Conservation (phyloP, 495 filamentous ascomycete species). For the Podospora pseudocomata region DNA sequence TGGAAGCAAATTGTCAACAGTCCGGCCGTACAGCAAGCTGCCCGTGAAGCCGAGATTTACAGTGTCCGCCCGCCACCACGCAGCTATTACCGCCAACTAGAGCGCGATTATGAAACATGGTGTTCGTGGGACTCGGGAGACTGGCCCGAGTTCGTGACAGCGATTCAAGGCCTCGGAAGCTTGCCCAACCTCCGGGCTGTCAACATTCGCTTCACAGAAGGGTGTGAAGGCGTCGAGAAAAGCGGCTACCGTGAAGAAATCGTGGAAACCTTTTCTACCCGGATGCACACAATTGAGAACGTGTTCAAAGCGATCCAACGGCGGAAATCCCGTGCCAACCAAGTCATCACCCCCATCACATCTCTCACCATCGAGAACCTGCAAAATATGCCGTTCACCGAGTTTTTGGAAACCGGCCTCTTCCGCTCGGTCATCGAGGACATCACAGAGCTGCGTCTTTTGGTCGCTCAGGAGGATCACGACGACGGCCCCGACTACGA, state of each 20-base stretch:
- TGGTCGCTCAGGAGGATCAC: background rate
- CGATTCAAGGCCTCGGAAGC: background rate
- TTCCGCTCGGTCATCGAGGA: constrained; percentile 9
- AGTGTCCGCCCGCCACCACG: background rate
- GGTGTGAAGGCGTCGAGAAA: background rate
- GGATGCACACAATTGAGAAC: constrained; percentile 3
- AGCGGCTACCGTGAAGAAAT: background rate
- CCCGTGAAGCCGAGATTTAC: constrained; percentile 4
- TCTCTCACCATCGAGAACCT: constrained; percentile 10
- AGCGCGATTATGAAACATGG: too few relatives aligned
- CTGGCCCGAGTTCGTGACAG: constrained; percentile 3
- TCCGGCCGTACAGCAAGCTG: background rate
- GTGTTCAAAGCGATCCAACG: constrained; percentile 6
- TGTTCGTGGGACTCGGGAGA: background rate
- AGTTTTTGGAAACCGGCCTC: constrained; percentile 5
- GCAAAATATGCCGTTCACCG: constrained; percentile 9
- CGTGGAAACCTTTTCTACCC: background rate
- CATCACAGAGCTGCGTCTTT: constrained; percentile 10
- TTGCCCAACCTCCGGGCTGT: constrained; percentile 13
- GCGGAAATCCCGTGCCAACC: constrained; percentile 2
- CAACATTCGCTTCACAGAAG: constrained; percentile 6
- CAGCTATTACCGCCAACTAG: background rate
- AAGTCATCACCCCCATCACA: background rate
- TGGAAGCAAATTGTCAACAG: constrained; percentile 1
- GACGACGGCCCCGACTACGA: background rate